These are phyloP conservation scores for Citrus medica DNA, from an alignment of 345 rosid species.

Conservation along the genomic window DNA sequence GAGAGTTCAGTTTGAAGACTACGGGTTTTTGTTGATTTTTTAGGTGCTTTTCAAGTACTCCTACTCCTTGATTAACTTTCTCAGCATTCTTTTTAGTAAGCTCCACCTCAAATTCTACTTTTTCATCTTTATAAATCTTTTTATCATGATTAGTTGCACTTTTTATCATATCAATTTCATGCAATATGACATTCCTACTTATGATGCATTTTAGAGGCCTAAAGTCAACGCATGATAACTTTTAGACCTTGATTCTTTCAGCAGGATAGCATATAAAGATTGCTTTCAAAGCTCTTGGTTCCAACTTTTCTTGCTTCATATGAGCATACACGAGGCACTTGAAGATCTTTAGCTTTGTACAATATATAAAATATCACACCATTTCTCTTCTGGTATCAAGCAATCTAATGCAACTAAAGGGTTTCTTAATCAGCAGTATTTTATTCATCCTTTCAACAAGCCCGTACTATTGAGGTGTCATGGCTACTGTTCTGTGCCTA, in stretches of 20 bases:
- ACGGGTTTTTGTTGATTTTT: no score
- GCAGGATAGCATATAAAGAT: neutral
- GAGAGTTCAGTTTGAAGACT: no score
- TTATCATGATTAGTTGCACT: no score
- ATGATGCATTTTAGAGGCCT: neutral
- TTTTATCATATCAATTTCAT: neutral
- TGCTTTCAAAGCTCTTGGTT: neutral
- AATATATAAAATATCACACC: neutral
- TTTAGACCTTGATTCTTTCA: neutral
- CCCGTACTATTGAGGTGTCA: neutral
- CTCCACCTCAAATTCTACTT: no score
- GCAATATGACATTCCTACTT: neutral
- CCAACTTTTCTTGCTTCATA: neutral
- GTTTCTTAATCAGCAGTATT: accelerated
- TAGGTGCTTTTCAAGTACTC: no score
- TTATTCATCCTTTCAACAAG: neutral
- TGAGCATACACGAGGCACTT: neutral
- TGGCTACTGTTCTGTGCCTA: neutral
- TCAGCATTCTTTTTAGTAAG: no score
- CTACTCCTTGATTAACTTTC: no score
- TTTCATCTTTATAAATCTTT: no score
- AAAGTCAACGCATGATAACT: neutral
- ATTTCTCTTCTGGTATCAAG: neutral
- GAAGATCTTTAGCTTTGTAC: neutral
- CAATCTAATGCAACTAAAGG: neutral